phyloP scores from a whole-genome alignment of 2,329 filamentous ascomycete genomes.

The Neofusicoccum kwambonambiense region DNA sequence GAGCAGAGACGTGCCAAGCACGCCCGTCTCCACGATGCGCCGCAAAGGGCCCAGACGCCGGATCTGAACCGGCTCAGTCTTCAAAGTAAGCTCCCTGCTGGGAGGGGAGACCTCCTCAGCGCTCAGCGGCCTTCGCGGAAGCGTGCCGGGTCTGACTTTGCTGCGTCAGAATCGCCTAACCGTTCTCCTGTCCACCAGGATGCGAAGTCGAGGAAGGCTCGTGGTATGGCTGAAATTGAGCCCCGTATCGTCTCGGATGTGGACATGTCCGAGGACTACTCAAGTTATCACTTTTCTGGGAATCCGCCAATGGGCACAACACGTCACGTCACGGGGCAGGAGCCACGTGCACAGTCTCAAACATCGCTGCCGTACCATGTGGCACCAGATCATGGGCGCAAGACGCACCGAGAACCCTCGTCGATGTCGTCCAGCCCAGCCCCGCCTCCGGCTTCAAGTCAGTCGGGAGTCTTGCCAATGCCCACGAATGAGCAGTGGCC shows the following conservation, averaged over 20 bases:
- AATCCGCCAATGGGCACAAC: not conserved
- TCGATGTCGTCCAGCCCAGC: constrained; percentile 16
- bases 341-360: not conserved
- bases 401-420: constrained; percentile 4
- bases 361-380: not conserved
- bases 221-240: not conserved
- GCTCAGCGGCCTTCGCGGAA: not conserved
- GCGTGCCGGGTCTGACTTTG: constrained; percentile 14
- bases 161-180: constrained; percentile 10
- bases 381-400: constrained; percentile 19
- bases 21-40: constrained; percentile 17
- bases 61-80: constrained; percentile 33
- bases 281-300: not conserved
- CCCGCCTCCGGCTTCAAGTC: constrained; percentile 20
- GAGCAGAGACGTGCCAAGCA: constrained; percentile 23
- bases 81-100: constrained; percentile 2
- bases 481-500: constrained; percentile 35
- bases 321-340: not conserved
- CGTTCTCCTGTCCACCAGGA: constrained; percentile 18
- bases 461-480: constrained; percentile 35
- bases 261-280: constrained; percentile 2
- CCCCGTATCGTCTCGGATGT: constrained; percentile 3
- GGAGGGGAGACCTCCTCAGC: not conserved
- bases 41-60: constrained; percentile 27
- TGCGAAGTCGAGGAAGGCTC: constrained; percentile 20